Percentiles rank a stretch among this genome's conserved stretches.
phyloP scores from a whole-genome alignment of 495 filamentous ascomycete genomes.

The Xylaria castorea region DNA sequence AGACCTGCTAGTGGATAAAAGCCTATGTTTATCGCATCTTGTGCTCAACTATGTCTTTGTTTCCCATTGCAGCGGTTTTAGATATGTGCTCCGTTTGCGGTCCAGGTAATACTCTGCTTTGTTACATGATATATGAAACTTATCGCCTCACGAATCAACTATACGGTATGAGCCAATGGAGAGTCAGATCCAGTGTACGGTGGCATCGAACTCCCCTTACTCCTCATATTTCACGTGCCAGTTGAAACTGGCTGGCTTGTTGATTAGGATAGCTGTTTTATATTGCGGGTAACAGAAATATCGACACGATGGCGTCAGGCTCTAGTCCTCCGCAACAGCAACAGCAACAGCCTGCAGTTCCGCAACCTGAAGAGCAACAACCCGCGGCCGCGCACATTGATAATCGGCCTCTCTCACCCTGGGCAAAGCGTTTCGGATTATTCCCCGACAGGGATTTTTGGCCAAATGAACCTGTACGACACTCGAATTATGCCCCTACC shows the following conservation, averaged over 20 bases:
- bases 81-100: constrained; percentile 19
- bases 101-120: constrained; percentile 7
- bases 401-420: constrained; percentile 12
- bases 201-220: neutral
- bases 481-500: constrained; percentile 12
- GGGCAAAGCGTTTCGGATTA: constrained; percentile 10
- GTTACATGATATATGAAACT: neutral
- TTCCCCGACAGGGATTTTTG: neutral
- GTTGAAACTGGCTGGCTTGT: neutral
- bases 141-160: neutral
- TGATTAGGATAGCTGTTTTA: neutral
- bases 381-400: neutral
- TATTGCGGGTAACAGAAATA: neutral
- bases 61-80: neutral
- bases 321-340: neutral
- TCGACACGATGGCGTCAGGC: neutral
- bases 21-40: neutral
- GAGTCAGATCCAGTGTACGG: neutral
- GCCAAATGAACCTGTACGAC: neutral
- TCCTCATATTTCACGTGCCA: neutral
- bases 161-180: neutral
- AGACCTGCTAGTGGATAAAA: too few species aligned
- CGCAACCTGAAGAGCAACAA: neutral
- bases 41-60: constrained; percentile 14
- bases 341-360: neutral